Percentiles rank a stretch among this genome's conserved stretches.
Conservation (phyloP, 2,329 filamentous ascomycete genomes). For the Sporothrix pallida region DNA sequence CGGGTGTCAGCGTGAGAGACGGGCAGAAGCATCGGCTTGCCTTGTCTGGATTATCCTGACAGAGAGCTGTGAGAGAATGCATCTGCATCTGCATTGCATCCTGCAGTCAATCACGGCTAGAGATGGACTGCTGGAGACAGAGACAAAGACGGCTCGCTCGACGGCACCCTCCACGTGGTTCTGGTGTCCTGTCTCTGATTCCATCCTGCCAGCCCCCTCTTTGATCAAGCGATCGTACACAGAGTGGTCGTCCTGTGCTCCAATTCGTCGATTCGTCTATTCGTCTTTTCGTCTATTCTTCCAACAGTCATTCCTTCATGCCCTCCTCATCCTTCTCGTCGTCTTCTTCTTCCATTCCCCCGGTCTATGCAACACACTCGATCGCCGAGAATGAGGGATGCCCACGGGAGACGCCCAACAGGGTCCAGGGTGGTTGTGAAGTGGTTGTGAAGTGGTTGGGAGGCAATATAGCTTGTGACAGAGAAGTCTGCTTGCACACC, state of each 20-base stretch:
- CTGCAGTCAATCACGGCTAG: neutral
- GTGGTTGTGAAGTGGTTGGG: no score
- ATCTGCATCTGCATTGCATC: neutral
- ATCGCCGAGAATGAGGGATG: no score
- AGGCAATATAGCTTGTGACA: no score
- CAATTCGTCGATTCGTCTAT: no score
- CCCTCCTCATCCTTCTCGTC: neutral
- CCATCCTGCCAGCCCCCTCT: neutral
- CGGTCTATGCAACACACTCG: neutral
- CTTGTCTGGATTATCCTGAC: neutral
- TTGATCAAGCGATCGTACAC: neutral
- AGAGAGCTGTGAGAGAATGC: no score
- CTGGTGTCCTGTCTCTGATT: neutral
- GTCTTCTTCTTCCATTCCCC: conserved; percentile 1
- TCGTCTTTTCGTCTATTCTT: no score
- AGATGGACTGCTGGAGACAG: neutral
- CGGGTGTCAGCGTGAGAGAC: neutral
- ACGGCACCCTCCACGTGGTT: conserved; percentile 14
- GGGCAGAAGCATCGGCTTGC: neutral
- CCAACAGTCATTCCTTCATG: no score
- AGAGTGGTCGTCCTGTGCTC: no score
- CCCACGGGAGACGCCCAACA: no score
- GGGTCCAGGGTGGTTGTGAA: no score
- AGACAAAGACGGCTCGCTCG: neutral
- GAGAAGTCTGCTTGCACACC: no score